Conservation (phyloP, 805 yeast genomes). For the Candida corydali region DNA sequence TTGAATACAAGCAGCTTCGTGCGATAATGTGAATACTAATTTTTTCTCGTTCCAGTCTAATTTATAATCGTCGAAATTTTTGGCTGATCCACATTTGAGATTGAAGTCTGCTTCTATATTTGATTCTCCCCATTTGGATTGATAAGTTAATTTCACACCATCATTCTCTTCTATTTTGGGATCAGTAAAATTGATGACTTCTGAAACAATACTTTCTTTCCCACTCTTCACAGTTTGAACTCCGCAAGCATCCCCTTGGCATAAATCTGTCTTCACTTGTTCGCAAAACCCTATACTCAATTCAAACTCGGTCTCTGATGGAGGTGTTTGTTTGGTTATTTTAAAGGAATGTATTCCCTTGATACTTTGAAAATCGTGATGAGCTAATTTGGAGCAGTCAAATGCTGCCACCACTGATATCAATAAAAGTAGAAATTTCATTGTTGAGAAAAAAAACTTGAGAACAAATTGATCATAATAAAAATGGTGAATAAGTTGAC, state of each 20-base stretch:
- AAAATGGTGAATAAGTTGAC: too few species aligned
- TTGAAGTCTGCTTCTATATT: conserved; percentile 43
- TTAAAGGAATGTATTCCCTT: conserved; percentile 47
- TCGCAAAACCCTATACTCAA: conserved; percentile 78
- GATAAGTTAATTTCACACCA: conserved; percentile 30
- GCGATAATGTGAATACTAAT: conserved; percentile 24
- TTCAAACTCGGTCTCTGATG: conserved; percentile 55
- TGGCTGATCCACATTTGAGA: conserved; percentile 41
- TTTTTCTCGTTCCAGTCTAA: conserved; percentile 36
- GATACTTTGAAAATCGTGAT: conserved; percentile 43
- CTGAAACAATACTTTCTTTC: conserved; percentile 47
- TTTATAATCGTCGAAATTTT: conserved; percentile 14
- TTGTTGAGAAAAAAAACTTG: conserved; percentile 2
- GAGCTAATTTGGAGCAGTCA: conserved; percentile 34
- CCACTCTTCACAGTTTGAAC: conserved; percentile 52
- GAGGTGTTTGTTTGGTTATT: conserved; percentile 63
- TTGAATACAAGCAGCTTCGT: conserved; percentile 38
- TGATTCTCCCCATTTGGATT: conserved; percentile 66
- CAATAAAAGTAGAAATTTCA: conserved; percentile 4
- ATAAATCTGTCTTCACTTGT: conserved; percentile 28
- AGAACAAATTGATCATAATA: too few species aligned
- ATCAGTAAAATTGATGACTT: conserved; percentile 54
- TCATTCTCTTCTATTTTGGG: conserved; percentile 33
- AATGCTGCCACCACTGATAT: conserved; percentile 11
- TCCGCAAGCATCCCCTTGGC: conserved; percentile 70